These are phyloP conservation scores for Stenocarpella maydis DNA, from an alignment of 2,329 filamentous ascomycete genomes.

Conservation along the genomic window DNA sequence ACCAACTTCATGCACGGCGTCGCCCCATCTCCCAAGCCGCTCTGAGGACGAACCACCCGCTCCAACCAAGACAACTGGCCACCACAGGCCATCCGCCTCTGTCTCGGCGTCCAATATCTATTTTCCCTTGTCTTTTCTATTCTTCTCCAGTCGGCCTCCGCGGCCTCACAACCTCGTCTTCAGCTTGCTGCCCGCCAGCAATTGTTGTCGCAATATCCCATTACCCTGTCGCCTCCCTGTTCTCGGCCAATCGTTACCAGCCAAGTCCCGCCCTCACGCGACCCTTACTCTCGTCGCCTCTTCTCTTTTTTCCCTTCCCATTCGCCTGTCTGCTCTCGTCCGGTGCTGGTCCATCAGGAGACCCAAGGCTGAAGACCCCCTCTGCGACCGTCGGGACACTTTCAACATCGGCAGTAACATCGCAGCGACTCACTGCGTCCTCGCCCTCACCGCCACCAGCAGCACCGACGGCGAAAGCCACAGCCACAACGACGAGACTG, in stretches of 20 bases:
- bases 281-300: constrained; percentile 11
- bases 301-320: neutral
- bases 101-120: neutral
- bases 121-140: neutral
- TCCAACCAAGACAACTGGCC: neutral
- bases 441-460: neutral
- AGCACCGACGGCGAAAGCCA: too few relatives aligned
- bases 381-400: neutral
- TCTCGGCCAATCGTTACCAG: constrained; percentile 29
- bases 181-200: constrained; percentile 12
- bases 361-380: neutral
- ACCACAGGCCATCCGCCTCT: neutral
- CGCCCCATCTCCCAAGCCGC: neutral
- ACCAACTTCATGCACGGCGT: neutral
- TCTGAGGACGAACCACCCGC: neutral
- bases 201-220: constrained; percentile 13
- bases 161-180: constrained; percentile 1
- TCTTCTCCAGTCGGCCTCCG: neutral
- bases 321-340: constrained; percentile 1
- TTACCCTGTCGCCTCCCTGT: constrained; percentile 19
- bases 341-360: constrained; percentile 31
- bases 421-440: neutral
- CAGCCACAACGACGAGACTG: neutral
- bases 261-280: constrained; percentile 33
- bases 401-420: neutral